A percentile compares a stretch with the other conserved stretches of the same genome.
phyloP scores from a whole-genome alignment of 2,329 filamentous ascomycete genomes.

The Pestalotiopsis sp. region DNA sequence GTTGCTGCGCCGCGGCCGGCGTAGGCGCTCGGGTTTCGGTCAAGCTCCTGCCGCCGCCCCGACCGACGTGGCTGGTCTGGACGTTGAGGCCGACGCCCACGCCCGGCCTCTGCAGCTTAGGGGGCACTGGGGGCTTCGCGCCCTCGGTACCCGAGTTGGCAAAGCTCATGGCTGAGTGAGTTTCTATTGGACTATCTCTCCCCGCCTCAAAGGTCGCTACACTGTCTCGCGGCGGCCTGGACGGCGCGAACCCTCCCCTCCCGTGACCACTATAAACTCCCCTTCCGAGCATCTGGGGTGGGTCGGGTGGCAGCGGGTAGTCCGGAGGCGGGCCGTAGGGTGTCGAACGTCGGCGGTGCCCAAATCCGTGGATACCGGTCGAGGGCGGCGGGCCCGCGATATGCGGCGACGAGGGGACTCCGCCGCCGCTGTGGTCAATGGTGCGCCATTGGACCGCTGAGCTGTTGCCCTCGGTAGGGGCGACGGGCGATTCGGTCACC shows the following conservation, averaged over 20 bases:
- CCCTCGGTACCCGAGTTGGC: neutral
- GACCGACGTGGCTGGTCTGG: neutral
- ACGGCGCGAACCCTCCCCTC: neutral
- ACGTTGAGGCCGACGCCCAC: neutral
- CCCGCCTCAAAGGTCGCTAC: constrained; percentile 5
- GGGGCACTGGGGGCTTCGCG: neutral
- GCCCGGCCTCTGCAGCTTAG: neutral
- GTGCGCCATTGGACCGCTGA: constrained; percentile 23
- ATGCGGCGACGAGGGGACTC: constrained; percentile 1
- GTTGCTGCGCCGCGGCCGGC: too few species aligned
- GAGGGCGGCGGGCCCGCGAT: constrained; percentile 16
- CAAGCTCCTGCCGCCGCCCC: neutral
- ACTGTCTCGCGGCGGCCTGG: neutral
- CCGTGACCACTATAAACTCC: neutral
- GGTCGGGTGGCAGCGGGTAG: neutral
- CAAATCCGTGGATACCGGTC: constrained; percentile 18
- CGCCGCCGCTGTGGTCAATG: constrained; percentile 7
- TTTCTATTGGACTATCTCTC: neutral
- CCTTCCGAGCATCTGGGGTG: neutral
- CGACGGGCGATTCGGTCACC: neutral
- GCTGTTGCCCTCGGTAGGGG: constrained; percentile 17
- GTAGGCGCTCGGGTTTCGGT: neutral
- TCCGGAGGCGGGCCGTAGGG: constrained; percentile 15
- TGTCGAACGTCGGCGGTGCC: constrained; percentile 28
- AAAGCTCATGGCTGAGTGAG: neutral